Base-by-base conservation (phyloP, 768 basidiomycete species). In the Xerocomellus amylosporus region DNA sequence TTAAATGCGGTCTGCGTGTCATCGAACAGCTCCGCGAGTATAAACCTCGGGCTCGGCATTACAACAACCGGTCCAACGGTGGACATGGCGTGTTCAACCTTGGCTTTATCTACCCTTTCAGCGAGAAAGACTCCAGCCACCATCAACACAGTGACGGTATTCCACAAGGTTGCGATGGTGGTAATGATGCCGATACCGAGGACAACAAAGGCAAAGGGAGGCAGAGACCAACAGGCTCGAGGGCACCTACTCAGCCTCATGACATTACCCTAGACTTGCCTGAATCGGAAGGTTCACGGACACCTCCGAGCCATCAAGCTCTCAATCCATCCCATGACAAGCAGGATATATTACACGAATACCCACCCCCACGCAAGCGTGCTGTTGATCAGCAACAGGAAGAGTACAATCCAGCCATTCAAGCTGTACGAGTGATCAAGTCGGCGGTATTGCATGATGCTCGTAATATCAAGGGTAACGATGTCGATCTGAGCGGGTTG, bases 401-500 rank as follows among this genome's bases (percentile, higher is more conserved):
- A 36, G 73, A 68, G 8, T 61, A 64, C 31, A 77, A 77, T 13
- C 73, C 74, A 10, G 78, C 78, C 1, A 69, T 78, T 19, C 75
- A 78, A 34, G 87, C 86, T 10, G 88, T 84, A 2, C 86, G 80
- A 64, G 82, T 75, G 10, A 57, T 90, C 38, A 88, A 84, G 71
- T 78, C 78, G n/a, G 85, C 85, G 2, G 77, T 89, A 8, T 68
- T 90, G 39, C 88, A 90, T 61, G 88, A 90, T 69, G 88, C 88
- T 28, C 79, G 88, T 15, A 87, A 88, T 61, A 75, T 90, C 54
- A 74, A 70, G 48, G 84, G 85, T 12, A 74, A 74, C 17, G 75
- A 74, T 26, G 73, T 76, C 34, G 74, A 72, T 22, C 66, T 71
- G 33, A 76, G 64, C 15, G 74, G 73, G 41, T 63, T 84, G 52